phyloP scores from a whole-genome alignment of 176 grass and related monocot species.

The Otatea glauca region DNA sequence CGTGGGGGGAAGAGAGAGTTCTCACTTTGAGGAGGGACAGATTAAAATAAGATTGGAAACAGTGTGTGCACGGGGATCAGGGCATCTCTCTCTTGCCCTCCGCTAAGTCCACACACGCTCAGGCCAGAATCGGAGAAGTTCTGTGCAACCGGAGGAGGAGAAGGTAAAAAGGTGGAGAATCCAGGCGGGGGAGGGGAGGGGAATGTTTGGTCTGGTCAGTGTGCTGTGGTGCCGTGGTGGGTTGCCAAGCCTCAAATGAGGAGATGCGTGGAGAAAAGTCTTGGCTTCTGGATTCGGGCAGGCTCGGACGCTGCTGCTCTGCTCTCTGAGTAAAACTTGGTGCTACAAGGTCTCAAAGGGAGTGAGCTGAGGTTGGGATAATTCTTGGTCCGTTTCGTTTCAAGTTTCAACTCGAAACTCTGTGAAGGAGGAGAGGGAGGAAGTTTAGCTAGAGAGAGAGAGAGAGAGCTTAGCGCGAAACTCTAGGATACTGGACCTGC shows the following conservation, averaged over 20 bases:
- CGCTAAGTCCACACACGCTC: constrained; percentile 42
- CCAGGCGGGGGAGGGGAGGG: not conserved
- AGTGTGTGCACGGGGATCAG: constrained; percentile 45
- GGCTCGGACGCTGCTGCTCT: not conserved
- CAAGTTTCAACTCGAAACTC: constrained; percentile 48
- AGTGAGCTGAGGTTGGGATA: constrained; percentile 23
- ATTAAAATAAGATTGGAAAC: constrained; percentile 49
- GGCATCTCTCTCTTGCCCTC: not conserved
- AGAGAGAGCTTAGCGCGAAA: not conserved
- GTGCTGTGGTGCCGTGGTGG: not conserved
- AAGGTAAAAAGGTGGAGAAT: constrained; percentile 17
- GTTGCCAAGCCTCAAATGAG: not conserved
- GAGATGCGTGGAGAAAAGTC: constrained; percentile 41
- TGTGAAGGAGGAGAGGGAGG: not conserved
- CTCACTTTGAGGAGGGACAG: constrained; percentile 62
- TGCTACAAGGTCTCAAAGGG: not conserved
- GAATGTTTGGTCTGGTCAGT: constrained; percentile 46
- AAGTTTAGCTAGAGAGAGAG: not conserved
- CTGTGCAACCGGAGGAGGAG: not conserved
- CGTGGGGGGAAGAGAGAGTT: not conserved
- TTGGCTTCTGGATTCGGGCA: constrained; percentile 39
- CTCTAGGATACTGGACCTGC: not conserved
- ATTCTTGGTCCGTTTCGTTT: constrained; percentile 35
- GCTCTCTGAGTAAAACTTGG: constrained; percentile 36
- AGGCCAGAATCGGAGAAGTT: not conserved